Evolutionary conservation across 768 basidiomycete species (phyloP), one percentile per base, ranked within the genome.

Genomic region (Boletellus sp.): DNA sequence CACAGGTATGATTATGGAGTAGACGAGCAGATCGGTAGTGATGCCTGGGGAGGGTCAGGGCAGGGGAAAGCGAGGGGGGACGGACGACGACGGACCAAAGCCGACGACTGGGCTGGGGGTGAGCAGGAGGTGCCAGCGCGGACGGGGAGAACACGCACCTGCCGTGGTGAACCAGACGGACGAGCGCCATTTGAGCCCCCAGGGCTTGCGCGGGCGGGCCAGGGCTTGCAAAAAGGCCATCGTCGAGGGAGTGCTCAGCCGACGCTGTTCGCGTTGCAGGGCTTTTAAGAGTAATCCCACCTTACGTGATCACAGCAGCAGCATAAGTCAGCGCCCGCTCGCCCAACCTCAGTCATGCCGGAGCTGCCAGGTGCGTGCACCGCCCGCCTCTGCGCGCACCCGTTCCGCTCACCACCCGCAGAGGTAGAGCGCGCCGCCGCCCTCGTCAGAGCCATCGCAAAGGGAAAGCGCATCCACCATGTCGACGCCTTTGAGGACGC

Each of bases 341-440:
- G n/a, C n/a, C n/a, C n/a, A n/a, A n/a, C n/a, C 24, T 8, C 24
- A 5, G 26, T 28, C 28, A 39, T 81, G 79, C 80, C 80, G 39
- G 80, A 81, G 63, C 65, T 82, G 24, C 79, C 80, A 59, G 80
- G 80, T 77, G 54, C 36, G 63, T 7, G 24, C 26, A 26, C 24
- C 22, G 34, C 16, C 34, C 20, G 12, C 17, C 10, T 17, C 17
- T 4, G 7, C 9, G 28, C 28, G 28, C 9, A n/a, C n/a, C n/a
- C n/a, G n/a, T n/a, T n/a, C 28, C 28, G 28, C 28, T 28, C 1
- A 28, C 28, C 8, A 11, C 7, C 28, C 2, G 1, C 57, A 86
- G 88, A 90, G 64, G 87, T 90, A 3, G 81, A 90, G 65, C 70
- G 80, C 24, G 86, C 88, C 5, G 78, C 78, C 1, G 72, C 72